A percentile compares a stretch with the other conserved stretches of the same genome.
Evolutionary conservation across 2,329 filamentous ascomycete genomes (phyloP).

Genomic region (Thermoascus crustaceus): DNA sequence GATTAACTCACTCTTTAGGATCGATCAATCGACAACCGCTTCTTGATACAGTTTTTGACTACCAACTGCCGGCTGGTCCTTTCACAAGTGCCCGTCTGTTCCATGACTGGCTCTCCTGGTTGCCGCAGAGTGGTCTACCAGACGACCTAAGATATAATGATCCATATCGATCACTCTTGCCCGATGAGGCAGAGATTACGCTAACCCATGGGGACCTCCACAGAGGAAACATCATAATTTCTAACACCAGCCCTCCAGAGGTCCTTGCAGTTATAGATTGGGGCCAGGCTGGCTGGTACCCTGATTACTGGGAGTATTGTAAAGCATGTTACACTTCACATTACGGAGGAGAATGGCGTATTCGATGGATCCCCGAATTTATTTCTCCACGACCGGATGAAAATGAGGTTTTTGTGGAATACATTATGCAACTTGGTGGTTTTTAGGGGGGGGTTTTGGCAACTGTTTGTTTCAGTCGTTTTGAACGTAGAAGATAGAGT

Average conservation of each 20-base stretch:
- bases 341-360: constrained; percentile 12
- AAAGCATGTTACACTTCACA: constrained; percentile 20
- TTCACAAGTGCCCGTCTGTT: too few relatives aligned
- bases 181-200: constrained; percentile 12
- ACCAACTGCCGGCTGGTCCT: too few relatives aligned
- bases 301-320: constrained; percentile 28
- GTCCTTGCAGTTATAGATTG: constrained; percentile 23
- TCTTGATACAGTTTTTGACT: too few relatives aligned
- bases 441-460: too few relatives aligned
- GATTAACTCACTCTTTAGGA: too few relatives aligned
- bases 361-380: constrained; percentile 13
- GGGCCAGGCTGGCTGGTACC: constrained; percentile 26
- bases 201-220: constrained; percentile 17
- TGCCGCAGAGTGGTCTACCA: too few relatives aligned
- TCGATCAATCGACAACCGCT: too few relatives aligned
- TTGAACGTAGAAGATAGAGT: too few relatives aligned
- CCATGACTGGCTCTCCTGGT: too few relatives aligned
- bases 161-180: too few relatives aligned
- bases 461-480: too few relatives aligned
- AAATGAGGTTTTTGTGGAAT: background rate
- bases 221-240: constrained; percentile 16
- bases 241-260: constrained; percentile 14
- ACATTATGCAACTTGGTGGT: background rate
- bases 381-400: constrained; percentile 1
- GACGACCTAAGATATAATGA: too few relatives aligned